Conservation (phyloP, 306 rosid genomes). For the barrel medic (Medicago truncatula) region MtrunA17r5.0-ANR NC_053047.1:11404501-11405000, state of each 20-base stretch:
- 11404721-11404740: constrained; percentile 94
- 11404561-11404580: no score
- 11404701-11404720: constrained; percentile 64
- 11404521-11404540: no score
- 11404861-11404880: not conserved
- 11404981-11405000: not conserved
- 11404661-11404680: constrained; percentile 10
- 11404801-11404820: constrained; percentile 20
- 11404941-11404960: not conserved
- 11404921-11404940: constrained; percentile 27
- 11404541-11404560: no score
- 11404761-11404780: constrained; percentile 93
- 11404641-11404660: not conserved
- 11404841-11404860: not conserved
- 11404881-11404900: constrained; percentile 17
- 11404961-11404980: not conserved
- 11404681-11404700: constrained; percentile 20
- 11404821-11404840: constrained; percentile 19
- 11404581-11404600: no score
- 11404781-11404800: constrained; percentile 74
- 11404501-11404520: not conserved
- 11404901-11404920: constrained; percentile 16
- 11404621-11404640: not conserved
- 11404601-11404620: no score
- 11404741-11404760: constrained; percentile 80